A percentile compares a stretch with the other conserved stretches of the same genome.
These are phyloP conservation scores for Fonsecaea pedrosoi DNA, from an alignment of 2,329 filamentous ascomycete genomes.

Conservation along the genomic window DNA sequence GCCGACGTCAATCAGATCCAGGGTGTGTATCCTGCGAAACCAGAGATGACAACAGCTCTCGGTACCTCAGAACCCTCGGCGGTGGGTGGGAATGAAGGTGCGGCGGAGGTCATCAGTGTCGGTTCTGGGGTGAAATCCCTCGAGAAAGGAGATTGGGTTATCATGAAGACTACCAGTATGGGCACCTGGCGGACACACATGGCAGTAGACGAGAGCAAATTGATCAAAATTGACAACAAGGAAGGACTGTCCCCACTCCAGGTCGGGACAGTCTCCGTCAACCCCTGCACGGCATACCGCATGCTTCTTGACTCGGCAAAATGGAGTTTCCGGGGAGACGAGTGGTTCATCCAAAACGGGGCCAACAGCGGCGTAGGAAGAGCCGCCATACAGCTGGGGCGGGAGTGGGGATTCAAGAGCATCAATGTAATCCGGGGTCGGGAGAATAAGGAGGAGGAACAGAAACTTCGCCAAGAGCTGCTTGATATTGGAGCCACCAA, in stretches of 20 bases:
- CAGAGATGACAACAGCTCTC: slow-evolving; percentile 75
- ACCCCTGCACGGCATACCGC: slow-evolving; percentile 91
- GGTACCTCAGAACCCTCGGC: slow-evolving; percentile 78
- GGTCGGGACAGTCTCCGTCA: slow-evolving; percentile 86
- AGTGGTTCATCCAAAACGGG: slow-evolving; percentile 97
- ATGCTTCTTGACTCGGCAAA: slow-evolving; percentile 82
- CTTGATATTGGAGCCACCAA: slow-evolving; percentile 66
- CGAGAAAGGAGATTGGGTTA: slow-evolving; percentile 86
- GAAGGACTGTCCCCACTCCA: slow-evolving; percentile 75
- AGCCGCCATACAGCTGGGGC: slow-evolving; percentile 85
- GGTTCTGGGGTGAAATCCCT: slow-evolving; percentile 69
- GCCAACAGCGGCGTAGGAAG: slow-evolving; percentile 93
- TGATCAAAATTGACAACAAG: slow-evolving; percentile 74
- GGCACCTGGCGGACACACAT: slow-evolving; percentile 97
- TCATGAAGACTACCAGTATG: slow-evolving; percentile 81
- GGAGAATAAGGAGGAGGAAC: slow-evolving; percentile 64
- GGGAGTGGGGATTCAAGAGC: slow-evolving; percentile 84
- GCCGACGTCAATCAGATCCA: slow-evolving; percentile 98
- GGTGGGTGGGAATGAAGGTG: slow-evolving; percentile 87
- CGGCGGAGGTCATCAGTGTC: slow-evolving; percentile 82
- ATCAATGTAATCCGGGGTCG: slow-evolving; percentile 87
- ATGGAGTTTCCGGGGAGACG: slow-evolving; percentile 67
- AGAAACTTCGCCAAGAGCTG: slow-evolving; percentile 65
- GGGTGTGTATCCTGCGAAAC: slow-evolving; percentile 90
- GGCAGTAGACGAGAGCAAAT: slow-evolving; percentile 64